Conservation (phyloP, 768 basidiomycete species). For the Nevesoporus exiguus region DNA sequence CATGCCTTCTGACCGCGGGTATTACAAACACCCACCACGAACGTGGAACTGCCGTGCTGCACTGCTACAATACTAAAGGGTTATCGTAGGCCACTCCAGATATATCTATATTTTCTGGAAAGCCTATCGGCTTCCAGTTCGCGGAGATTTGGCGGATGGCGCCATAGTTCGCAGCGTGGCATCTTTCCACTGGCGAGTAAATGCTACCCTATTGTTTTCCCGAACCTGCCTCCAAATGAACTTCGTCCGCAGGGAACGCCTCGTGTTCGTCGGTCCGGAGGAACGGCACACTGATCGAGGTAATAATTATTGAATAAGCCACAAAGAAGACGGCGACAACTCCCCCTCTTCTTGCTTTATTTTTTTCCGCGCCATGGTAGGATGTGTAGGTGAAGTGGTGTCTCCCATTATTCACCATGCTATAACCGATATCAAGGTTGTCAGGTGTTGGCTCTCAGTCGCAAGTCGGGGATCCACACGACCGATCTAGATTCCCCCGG, state of each 20-base stretch:
- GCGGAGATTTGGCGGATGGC: background rate
- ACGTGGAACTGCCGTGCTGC: conserved; percentile 1
- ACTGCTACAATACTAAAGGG: background rate
- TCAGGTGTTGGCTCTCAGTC: too few species aligned
- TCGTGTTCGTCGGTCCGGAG: too few species aligned
- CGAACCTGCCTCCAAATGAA: too few species aligned
- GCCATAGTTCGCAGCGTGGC: background rate
- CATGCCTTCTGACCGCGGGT: background rate
- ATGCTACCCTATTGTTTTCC: background rate
- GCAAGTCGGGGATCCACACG: too few species aligned
- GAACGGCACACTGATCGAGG: background rate
- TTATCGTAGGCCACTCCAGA: background rate
- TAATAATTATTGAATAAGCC: background rate
- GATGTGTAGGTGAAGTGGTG: too few species aligned
- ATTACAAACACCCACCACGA: background rate
- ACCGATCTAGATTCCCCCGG: too few species aligned
- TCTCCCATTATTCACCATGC: too few species aligned
- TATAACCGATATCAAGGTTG: too few species aligned
- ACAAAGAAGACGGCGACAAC: background rate
- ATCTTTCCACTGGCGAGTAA: background rate
- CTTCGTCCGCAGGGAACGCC: too few species aligned
- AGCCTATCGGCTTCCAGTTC: too few species aligned
- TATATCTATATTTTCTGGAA: background rate
- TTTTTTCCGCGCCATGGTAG: too few species aligned
- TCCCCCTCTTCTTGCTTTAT: too few species aligned